phyloP scores from a whole-genome alignment of 139 green algal species.

The Parachlorella kessleri region DNA sequence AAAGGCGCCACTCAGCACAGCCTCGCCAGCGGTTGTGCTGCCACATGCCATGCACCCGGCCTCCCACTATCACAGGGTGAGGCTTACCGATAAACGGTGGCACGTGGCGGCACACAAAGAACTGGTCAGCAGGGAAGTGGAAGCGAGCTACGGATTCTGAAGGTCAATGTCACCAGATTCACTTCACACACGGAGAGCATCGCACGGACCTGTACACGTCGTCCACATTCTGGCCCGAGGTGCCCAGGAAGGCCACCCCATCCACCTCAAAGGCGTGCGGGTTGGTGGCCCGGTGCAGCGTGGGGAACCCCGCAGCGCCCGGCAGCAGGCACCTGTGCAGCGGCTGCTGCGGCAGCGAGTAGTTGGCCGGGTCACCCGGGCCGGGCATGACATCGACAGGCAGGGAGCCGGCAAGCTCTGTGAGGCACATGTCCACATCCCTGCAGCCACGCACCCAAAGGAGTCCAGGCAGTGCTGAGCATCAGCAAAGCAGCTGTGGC shows the following conservation, averaged over 20 bases:
- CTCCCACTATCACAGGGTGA: no score
- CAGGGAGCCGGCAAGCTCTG: conserved; percentile 74
- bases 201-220: conserved; percentile 66
- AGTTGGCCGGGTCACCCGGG: conserved; percentile 85
- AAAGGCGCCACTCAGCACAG: no score
- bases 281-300: conserved; percentile 81
- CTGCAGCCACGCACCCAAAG: conserved; percentile 23
- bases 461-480: no score
- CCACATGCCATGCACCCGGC: no score
- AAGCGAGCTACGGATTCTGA: no score
- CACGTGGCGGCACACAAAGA: no score
- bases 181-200: no score
- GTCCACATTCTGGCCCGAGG: conserved; percentile 91
- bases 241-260: conserved; percentile 88
- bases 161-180: no score
- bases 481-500: no score
- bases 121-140: no score
- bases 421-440: conserved; percentile 73
- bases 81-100: no score
- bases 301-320: conserved; percentile 45
- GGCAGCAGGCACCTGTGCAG: conserved; percentile 91
- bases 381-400: conserved; percentile 98
- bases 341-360: conserved; percentile 95
- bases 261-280: conserved; percentile 86
- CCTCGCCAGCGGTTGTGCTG: no score